These are phyloP conservation scores for Gentiana macrophylla DNA, from an alignment of 257 asterid species.

Conservation along the genomic window DNA sequence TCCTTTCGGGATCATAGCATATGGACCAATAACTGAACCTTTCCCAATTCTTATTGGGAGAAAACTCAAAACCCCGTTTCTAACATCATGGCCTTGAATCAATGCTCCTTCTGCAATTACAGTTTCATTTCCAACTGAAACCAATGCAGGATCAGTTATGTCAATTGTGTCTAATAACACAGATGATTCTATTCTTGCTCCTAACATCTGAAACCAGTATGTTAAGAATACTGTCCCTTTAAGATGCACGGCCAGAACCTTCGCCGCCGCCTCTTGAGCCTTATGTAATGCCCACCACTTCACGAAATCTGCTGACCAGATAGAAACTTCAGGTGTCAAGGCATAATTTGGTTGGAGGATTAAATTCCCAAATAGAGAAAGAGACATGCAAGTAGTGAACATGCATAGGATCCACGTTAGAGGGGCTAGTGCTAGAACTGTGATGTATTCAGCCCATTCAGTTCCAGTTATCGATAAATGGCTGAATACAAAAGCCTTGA, in stretches of 20 bases:
- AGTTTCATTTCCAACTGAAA: conserved; percentile 48
- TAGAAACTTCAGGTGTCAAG: conserved; percentile 33
- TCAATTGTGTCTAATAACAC: conserved; percentile 58
- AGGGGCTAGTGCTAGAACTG: conserved; percentile 47
- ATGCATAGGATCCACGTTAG: conserved; percentile 60
- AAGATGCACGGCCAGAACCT: conserved; percentile 56
- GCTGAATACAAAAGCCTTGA: conserved; percentile 23
- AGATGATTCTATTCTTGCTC: conserved; percentile 59
- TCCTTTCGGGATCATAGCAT: conserved; percentile 60
- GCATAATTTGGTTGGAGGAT: conserved; percentile 71
- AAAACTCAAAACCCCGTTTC: conserved; percentile 45
- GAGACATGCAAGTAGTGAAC: conserved; percentile 38
- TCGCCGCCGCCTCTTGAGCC: conserved; percentile 61
- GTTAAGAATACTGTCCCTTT: conserved; percentile 61
- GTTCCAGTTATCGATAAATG: conserved; percentile 12
- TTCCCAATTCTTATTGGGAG: conserved; percentile 50
- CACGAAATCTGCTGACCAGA: conserved; percentile 50
- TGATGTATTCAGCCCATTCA: conserved; percentile 32
- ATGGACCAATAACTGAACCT: conserved; percentile 45
- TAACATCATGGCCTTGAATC: conserved; percentile 64
- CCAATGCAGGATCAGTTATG: conserved; percentile 60
- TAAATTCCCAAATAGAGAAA: conserved; percentile 48
- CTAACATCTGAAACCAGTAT: conserved; percentile 59
- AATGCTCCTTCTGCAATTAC: conserved; percentile 64
- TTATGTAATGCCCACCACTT: conserved; percentile 82